A percentile compares a stretch with the other conserved stretches of the same genome.
phyloP scores from a whole-genome alignment of 1,284 basidiomycete species.

The Apiotrichum siamense region DNA sequence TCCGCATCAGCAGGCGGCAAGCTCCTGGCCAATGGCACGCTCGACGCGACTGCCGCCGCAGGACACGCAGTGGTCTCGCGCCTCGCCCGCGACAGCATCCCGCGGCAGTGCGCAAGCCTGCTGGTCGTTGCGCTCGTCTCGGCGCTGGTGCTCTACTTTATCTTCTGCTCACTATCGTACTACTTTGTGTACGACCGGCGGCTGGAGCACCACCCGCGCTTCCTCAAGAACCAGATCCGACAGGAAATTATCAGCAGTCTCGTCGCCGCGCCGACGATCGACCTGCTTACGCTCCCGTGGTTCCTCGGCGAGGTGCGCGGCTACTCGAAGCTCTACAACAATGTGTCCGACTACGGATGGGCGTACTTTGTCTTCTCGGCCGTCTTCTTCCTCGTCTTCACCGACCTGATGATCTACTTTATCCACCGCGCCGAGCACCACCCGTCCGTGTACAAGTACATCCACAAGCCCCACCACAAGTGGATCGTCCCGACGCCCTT shows the following conservation, averaged over 20 bases:
- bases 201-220: constrained; percentile 92
- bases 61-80: constrained; percentile 12
- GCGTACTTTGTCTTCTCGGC: constrained; percentile 42
- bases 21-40: constrained; percentile 1
- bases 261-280: constrained; percentile 73
- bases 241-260: constrained; percentile 76
- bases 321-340: constrained; percentile 71
- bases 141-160: constrained; percentile 76
- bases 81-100: constrained; percentile 63
- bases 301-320: constrained; percentile 90
- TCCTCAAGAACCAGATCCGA: constrained; percentile 74
- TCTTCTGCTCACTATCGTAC: constrained; percentile 79
- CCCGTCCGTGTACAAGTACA: constrained; percentile 76
- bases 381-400: constrained; percentile 75
- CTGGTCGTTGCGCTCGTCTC: constrained; percentile 69
- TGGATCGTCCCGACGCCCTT: constrained; percentile 98
- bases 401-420: constrained; percentile 91
- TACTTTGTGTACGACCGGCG: constrained; percentile 87
- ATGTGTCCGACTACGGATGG: constrained; percentile 58
- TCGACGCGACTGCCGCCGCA: neutral
- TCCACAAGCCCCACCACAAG: constrained; percentile 97
- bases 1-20: constrained; percentile 8
- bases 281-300: constrained; percentile 80
- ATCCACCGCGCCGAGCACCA: constrained; percentile 86
- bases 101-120: constrained; percentile 74